phyloP scores from a whole-genome alignment of 75 land plant genomes.

The Ceratopteris richardii region DNA sequence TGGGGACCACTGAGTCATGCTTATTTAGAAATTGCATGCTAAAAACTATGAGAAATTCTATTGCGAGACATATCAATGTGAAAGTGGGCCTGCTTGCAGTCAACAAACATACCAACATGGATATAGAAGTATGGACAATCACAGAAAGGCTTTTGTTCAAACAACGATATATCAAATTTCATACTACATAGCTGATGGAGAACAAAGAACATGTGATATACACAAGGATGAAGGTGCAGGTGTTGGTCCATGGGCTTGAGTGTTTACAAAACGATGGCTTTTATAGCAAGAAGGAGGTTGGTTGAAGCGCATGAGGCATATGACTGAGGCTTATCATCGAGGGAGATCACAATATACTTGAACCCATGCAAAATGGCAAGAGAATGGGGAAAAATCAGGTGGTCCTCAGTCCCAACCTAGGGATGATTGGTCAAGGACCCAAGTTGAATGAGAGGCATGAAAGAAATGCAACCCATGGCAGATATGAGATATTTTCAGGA shows the following conservation, averaged over 20 bases:
- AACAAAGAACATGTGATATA: background rate
- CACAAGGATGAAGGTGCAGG: background rate
- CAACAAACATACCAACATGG: background rate
- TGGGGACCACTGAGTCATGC: constrained; percentile 57
- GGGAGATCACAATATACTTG: background rate
- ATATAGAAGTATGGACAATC: background rate
- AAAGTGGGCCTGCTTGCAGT: background rate
- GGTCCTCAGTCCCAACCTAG: background rate
- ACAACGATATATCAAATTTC: background rate
- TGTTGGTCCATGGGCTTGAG: background rate
- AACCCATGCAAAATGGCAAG: background rate
- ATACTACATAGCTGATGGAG: background rate
- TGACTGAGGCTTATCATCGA: background rate
- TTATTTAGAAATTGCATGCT: too few relatives aligned
- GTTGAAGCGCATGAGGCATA: background rate
- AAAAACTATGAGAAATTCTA: background rate
- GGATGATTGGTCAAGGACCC: background rate
- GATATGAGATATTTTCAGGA: background rate
- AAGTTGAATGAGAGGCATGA: background rate
- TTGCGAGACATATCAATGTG: background rate
- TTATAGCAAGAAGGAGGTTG: background rate
- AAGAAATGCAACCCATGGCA: background rate
- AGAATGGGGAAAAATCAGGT: background rate
- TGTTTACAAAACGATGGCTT: background rate
- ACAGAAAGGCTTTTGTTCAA: background rate